Base-by-base conservation (phyloP, 2,329 filamentous ascomycete genomes). In the Stemphylium vesicarium region DNA sequence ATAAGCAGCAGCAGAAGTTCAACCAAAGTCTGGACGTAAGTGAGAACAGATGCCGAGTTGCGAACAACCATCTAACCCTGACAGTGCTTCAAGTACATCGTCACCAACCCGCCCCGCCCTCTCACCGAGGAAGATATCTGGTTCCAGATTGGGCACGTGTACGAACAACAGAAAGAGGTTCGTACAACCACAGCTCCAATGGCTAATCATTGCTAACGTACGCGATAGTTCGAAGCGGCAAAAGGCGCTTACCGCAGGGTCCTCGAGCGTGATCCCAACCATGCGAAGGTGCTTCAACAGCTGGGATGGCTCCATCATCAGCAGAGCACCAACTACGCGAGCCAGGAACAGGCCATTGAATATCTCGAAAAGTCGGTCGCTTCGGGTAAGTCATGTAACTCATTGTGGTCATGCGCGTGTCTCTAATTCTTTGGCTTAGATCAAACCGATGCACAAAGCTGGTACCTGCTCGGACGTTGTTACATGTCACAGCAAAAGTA, bases 401-500 rank as follows among this genome's bases (percentile, higher is more conserved):
- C 57, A 39, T 15, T 47, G 32, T 11, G 22, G 16, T 20, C 42
- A 54, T 45, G 62, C 52, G 56, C 58, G 50, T 57, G 39, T 45
- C 31, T 56, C 63, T 70, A 50, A 66, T 50, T 40, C 32, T 37
- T 55, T 44, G 53, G 29, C 50, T 38, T 75, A 94, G 94, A 99
- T 72, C 93, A 96, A 78, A 90, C 84, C 62, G 95, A 98, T 78
- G 92, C 95, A 20, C 95, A 98, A 78, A 98, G 94, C 79, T 99
- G 95, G 95, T 99, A 99, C 77, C 85, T 99, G 24, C 87, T 99
- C 46, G 95, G 95, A 38, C 88, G 95, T 66, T 98, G 95, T 81
- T 99, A 98, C 82, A 98, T 99, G 95, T 96, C 94, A 63, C 94
- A 97, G 78, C 92, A 96, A 76, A 98, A 98, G 76, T 98, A 98